Evolutionary conservation across 225 moss, liverwort and hornwort genomes (phyloP).

Genomic region (Sphagnum contortum): DNA sequence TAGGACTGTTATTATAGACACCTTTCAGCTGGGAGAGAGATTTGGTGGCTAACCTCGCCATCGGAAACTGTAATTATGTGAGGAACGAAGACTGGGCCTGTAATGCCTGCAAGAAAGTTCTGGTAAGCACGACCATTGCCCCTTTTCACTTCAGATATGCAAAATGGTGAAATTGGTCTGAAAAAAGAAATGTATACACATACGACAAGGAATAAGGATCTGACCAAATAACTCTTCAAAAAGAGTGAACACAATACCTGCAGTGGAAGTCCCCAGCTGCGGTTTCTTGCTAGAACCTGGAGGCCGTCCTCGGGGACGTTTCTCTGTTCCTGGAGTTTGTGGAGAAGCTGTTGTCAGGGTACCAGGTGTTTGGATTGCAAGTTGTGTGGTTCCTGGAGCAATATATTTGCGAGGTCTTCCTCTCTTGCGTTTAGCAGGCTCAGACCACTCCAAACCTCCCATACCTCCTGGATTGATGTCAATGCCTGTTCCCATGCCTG

Average conservation of each 20-base stretch:
- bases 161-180: too few relatives aligned
- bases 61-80: constrained; percentile 61
- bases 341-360: constrained; percentile 15
- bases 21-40: not conserved
- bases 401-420: constrained; percentile 60
- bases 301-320: constrained; percentile 55
- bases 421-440: constrained; percentile 51
- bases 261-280: constrained; percentile 12
- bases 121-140: too few relatives aligned
- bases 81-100: constrained; percentile 35
- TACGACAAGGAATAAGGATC: too few relatives aligned
- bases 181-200: too few relatives aligned
- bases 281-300: constrained; percentile 63
- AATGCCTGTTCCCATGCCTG: constrained; percentile 13
- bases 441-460: constrained; percentile 12
- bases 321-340: constrained; percentile 29
- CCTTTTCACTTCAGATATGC: too few relatives aligned
- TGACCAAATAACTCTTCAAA: too few relatives aligned
- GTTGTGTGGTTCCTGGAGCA: constrained; percentile 21
- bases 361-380: constrained; percentile 27
- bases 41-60: constrained; percentile 41
- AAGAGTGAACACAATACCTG: too few relatives aligned
- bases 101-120: not conserved
- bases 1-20: not conserved
- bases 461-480: constrained; percentile 6